phyloP scores from a whole-genome alignment of 202 grass and related monocot genomes.

The Carex arenaria region DNA sequence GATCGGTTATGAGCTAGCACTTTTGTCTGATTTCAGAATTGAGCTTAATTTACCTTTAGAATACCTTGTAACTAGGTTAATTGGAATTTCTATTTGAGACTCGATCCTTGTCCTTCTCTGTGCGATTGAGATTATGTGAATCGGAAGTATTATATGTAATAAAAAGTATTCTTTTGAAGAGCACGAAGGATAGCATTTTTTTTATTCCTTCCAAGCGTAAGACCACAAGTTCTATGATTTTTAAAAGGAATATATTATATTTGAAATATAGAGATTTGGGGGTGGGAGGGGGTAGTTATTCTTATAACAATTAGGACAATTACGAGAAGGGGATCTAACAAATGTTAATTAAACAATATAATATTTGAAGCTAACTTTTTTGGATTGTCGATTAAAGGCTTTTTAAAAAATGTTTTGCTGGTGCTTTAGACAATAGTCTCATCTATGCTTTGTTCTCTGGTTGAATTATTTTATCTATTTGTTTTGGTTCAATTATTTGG shows the following conservation, averaged over 20 bases:
- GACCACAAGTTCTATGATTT: background rate
- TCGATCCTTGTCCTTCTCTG: background rate
- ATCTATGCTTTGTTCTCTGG: background rate
- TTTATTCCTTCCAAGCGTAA: background rate
- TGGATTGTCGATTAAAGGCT: background rate
- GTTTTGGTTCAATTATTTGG: background rate
- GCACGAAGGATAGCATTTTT: background rate
- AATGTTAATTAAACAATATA: background rate
- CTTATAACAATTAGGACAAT: background rate
- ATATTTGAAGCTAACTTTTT: background rate
- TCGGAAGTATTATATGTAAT: background rate
- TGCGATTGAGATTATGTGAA: background rate
- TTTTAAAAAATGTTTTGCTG: background rate
- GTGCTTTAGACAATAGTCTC: background rate
- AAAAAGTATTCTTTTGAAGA: background rate
- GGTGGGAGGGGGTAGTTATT: background rate
- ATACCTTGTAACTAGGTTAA: background rate
- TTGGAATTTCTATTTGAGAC: background rate
- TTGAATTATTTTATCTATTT: background rate
- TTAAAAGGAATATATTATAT: background rate
- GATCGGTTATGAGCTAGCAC: background rate
- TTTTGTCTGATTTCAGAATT: conserved; percentile 17
- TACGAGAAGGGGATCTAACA: background rate
- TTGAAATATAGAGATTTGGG: background rate
- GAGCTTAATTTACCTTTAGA: background rate